A percentile compares a stretch with the other conserved stretches of the same genome.
These are phyloP conservation scores for Kodamaea plutei DNA, from an alignment of 1,139 yeast species.

Conservation along the genomic window DNA sequence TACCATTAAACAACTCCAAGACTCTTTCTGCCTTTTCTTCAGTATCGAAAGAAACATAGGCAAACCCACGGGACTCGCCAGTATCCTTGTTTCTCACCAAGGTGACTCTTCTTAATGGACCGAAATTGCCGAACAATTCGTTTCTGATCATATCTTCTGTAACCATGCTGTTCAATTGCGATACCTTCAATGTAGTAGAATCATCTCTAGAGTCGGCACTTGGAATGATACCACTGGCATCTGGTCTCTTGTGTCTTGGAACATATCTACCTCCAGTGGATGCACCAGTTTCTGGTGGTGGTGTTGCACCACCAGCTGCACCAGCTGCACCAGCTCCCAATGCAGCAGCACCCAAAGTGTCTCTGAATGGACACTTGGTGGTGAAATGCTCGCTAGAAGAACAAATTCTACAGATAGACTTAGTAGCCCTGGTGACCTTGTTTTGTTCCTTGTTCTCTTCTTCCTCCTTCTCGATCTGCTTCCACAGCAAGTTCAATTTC, in stretches of 20 bases:
- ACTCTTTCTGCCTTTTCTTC: constrained; percentile 74
- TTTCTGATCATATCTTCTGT: constrained; percentile 78
- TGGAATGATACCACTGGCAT: constrained; percentile 53
- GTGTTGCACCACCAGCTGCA: constrained; percentile 28
- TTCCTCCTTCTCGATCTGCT: constrained; percentile 55
- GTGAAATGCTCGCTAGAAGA: constrained; percentile 92
- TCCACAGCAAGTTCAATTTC: constrained; percentile 70
- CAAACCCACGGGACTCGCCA: constrained; percentile 93
- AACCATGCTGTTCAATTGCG: constrained; percentile 85
- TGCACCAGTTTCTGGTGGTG: constrained; percentile 30
- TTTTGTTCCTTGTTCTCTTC: constrained; percentile 58
- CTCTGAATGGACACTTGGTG: constrained; percentile 93
- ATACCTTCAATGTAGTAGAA: constrained; percentile 80
- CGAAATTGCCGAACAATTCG: constrained; percentile 67
- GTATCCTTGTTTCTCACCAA: constrained; percentile 91
- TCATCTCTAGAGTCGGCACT: constrained; percentile 70
- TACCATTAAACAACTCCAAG: constrained; percentile 75
- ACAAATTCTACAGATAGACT: constrained; percentile 73
- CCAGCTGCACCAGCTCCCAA: constrained; percentile 52
- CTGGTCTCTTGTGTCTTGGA: constrained; percentile 73
- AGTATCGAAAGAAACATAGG: constrained; percentile 83
- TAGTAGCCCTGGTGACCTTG: constrained; percentile 11
- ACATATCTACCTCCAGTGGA: constrained; percentile 53
- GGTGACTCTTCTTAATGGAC: constrained; percentile 75
- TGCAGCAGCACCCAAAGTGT: constrained; percentile 63